phyloP scores from a whole-genome alignment of 78 protist genomes.

The Speleostelium caveatum region DNA sequence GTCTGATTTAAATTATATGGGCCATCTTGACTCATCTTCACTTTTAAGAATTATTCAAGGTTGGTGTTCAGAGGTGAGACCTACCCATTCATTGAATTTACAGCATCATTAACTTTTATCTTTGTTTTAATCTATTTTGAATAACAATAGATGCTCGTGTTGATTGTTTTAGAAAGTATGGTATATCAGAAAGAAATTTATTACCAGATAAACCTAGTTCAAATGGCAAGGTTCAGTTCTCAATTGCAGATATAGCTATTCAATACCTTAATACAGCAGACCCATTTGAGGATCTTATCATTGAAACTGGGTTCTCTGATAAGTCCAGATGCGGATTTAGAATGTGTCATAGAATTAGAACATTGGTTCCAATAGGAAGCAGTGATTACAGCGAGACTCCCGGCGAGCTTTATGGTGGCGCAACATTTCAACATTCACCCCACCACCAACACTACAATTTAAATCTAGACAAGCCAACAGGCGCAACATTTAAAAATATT shows the following conservation, averaged over 20 bases:
- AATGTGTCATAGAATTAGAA: slow-evolving; percentile 43
- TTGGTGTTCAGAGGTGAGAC: background rate
- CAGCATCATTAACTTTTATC: too few species aligned
- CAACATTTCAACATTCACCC: background rate
- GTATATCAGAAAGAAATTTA: slow-evolving; percentile 44
- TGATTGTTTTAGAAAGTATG: slow-evolving; percentile 25
- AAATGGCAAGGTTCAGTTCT: background rate
- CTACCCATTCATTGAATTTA: background rate
- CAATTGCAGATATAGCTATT: slow-evolving; percentile 6
- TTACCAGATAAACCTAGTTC: background rate
- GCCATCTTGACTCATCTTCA: slow-evolving; percentile 35
- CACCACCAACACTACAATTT: background rate
- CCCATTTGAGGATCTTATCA: slow-evolving; percentile 27
- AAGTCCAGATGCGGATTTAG: slow-evolving; percentile 37
- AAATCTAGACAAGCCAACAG: slow-evolving; percentile 28
- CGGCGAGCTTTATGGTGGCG: background rate
- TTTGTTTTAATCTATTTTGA: background rate
- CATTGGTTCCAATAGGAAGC: slow-evolving; percentile 25
- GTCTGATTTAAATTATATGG: slow-evolving; percentile 30
- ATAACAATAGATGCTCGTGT: slow-evolving; percentile 46
- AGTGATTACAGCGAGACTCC: background rate
- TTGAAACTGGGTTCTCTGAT: slow-evolving; percentile 49
- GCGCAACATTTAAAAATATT: slow-evolving; percentile 40
- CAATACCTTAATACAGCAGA: slow-evolving; percentile 19
- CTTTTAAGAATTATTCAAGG: slow-evolving; percentile 52